Percentiles rank a stretch among this genome's conserved stretches.
These are phyloP conservation scores for Dictyostelium capitatum DNA, from an alignment of 78 protist species.

Conservation along the genomic window DNA sequence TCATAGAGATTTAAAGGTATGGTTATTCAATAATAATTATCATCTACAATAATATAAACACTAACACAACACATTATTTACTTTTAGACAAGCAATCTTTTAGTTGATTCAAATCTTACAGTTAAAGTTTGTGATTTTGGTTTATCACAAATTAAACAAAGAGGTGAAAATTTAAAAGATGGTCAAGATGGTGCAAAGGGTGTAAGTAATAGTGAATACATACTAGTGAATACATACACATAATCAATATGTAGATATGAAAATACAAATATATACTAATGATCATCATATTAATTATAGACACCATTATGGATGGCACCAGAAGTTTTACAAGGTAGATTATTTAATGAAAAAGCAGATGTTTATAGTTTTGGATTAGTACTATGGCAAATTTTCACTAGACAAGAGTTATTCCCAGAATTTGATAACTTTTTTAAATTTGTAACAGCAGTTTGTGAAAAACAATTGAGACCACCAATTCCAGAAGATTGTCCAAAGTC, in stretches of 20 bases:
- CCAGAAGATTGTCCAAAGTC: conserved; percentile 78
- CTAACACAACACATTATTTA: background rate
- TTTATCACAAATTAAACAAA: conserved; percentile 83
- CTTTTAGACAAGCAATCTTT: conserved; percentile 70
- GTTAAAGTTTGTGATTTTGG: conserved; percentile 90
- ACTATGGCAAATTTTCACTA: conserved; percentile 85
- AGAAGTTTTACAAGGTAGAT: conserved; percentile 81
- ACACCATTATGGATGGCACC: conserved; percentile 91
- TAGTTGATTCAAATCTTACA: conserved; percentile 80
- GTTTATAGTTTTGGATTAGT: conserved; percentile 87
- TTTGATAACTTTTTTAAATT: conserved; percentile 75
- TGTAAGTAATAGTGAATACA: conserved; percentile 29
- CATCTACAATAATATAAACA: background rate
- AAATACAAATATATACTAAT: background rate
- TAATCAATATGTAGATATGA: background rate
- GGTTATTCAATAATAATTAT: background rate
- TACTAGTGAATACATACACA: background rate
- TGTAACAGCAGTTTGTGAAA: conserved; percentile 78
- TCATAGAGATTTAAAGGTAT: conserved; percentile 85
- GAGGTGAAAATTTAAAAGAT: conserved; percentile 83
- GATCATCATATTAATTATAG: background rate
- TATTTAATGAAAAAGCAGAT: conserved; percentile 87
- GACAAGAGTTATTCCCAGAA: conserved; percentile 86
- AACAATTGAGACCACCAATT: conserved; percentile 77
- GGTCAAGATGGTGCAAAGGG: conserved; percentile 88